Evolutionary conservation across 2,329 filamentous ascomycete species (phyloP).

Genomic region (Neodidymelliopsis sp.): DNA sequence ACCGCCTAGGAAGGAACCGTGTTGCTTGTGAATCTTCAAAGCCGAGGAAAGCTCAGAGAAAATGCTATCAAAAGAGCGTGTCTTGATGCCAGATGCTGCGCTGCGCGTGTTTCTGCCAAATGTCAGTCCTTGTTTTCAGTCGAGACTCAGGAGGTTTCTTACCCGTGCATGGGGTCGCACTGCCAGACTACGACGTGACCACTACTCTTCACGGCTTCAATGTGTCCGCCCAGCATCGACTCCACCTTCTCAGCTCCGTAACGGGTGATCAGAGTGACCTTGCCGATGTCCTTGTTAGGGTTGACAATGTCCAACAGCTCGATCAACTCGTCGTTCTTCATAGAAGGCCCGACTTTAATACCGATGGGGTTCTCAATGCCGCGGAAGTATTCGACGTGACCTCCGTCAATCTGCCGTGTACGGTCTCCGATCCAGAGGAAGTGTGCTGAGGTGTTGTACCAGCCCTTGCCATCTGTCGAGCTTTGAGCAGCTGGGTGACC

Average conservation of each 20-base stretch:
- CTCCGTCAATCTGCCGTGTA: conserved; percentile 90
- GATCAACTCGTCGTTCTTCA: conserved; percentile 77
- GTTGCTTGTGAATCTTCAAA: conserved; percentile 81
- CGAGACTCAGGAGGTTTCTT: conserved; percentile 22
- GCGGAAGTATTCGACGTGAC: conserved; percentile 96
- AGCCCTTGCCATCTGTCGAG: conserved; percentile 63
- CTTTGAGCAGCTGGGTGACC: conserved; percentile 46
- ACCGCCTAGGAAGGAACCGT: conserved; percentile 87
- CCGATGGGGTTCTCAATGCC: conserved; percentile 96
- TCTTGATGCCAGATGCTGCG: conserved; percentile 84
- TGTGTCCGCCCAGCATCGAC: conserved; percentile 80
- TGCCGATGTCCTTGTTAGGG: conserved; percentile 80
- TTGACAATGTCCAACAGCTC: conserved; percentile 85
- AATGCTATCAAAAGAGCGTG: conserved; percentile 88
- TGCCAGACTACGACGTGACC: conserved; percentile 89
- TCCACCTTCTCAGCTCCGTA: conserved; percentile 84
- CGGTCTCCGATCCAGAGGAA: conserved; percentile 99
- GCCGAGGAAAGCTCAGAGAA: conserved; percentile 86
- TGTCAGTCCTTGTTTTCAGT: conserved; percentile 14
- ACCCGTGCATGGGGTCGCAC: conserved; percentile 98
- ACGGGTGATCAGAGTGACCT: conserved; percentile 94
- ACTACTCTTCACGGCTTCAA: conserved; percentile 83
- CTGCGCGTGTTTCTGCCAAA: conserved; percentile 62
- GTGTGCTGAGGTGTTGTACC: conserved; percentile 94
- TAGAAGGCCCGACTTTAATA: conserved; percentile 92